Evolutionary conservation across 495 filamentous ascomycete species (phyloP), one percentile per base, ranked within the genome.

Genomic region (Cetradonia linearis): DNA sequence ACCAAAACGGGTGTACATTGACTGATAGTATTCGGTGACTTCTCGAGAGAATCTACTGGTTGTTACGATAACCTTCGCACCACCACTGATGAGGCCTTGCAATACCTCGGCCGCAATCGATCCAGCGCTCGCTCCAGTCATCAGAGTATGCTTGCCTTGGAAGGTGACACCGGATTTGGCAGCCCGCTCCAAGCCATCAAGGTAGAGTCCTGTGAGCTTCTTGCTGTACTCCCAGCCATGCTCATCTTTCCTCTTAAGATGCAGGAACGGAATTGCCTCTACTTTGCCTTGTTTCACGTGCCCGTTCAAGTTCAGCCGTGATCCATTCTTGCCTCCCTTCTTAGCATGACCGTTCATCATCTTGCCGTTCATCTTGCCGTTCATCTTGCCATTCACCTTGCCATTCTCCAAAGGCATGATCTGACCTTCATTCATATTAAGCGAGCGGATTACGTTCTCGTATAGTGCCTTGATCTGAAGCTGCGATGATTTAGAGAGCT

Each of bases 141-240:
- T 97, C 61, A 99, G 82, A 36, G 86, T 94, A 70, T 95, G 89
- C 81, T 96, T 97, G 70, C 88, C 89, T 67, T 89, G 85, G 76
- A 96, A 97, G 14, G 86, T 88, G 47, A 97, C 83, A 65, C 93
- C 93, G 36, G 82, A 77, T 63, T 82, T 86, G 65, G 94, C 93
- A 63, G 91, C 89, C 56, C 89, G 79, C 74, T 95, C 89, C 48
- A 99, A 72, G 53, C 91, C 88, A 65, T 96, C 89, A 14, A 99
- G 79, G 68, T 97, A 99, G 66, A 88, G 68, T 28, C 89, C 88
- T 27, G 93, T 96, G 42, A 97, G 80, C 76, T 92, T 95, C 80
- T 96, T 97, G 81, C 87, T 96, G 76, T 96, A 99, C 70, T 99
- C 91, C 93, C 93, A 99, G 58, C 92, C 91, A 68, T 95, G 85